Evolutionary conservation across 2,329 filamentous ascomycete genomes (phyloP).

Genomic region (Thermoascus crustaceus): DNA sequence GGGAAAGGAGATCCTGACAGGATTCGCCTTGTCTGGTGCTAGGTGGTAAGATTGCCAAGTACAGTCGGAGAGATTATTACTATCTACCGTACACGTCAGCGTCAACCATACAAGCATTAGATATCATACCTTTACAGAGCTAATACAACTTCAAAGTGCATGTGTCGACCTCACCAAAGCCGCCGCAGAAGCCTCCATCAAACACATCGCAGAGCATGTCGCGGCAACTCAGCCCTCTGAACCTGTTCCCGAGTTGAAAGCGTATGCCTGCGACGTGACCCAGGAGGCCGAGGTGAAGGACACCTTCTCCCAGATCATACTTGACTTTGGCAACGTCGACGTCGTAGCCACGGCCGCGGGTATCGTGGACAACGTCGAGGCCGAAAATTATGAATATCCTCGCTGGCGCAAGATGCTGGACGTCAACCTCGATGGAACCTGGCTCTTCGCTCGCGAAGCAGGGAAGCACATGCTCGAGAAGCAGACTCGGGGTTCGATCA

Average conservation of each 20-base stretch:
- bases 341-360: slow-evolving; percentile 35
- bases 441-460: slow-evolving; percentile 28
- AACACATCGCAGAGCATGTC: slow-evolving; percentile 22
- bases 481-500: slow-evolving; percentile 16
- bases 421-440: slow-evolving; percentile 30
- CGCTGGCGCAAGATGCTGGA: slow-evolving; percentile 29
- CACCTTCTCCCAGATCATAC: slow-evolving; percentile 24
- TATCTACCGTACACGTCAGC: background rate
- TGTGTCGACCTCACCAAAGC: slow-evolving; percentile 23
- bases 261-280: slow-evolving; percentile 34
- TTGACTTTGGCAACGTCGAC: slow-evolving; percentile 30
- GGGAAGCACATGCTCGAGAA: slow-evolving; percentile 29
- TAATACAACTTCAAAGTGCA: slow-evolving; percentile 7
- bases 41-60: too few species aligned
- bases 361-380: slow-evolving; percentile 28
- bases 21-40: slow-evolving; percentile 5
- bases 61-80: too few species aligned
- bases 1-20: slow-evolving; percentile 7
- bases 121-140: background rate
- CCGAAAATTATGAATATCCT: slow-evolving; percentile 26
- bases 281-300: slow-evolving; percentile 29
- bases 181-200: slow-evolving; percentile 18
- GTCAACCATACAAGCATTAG: background rate
- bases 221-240: slow-evolving; percentile 11
- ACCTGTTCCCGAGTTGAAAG: slow-evolving; percentile 21